Conservation (phyloP, 805 yeast genomes). For the Starmerella davenportii region DNA sequence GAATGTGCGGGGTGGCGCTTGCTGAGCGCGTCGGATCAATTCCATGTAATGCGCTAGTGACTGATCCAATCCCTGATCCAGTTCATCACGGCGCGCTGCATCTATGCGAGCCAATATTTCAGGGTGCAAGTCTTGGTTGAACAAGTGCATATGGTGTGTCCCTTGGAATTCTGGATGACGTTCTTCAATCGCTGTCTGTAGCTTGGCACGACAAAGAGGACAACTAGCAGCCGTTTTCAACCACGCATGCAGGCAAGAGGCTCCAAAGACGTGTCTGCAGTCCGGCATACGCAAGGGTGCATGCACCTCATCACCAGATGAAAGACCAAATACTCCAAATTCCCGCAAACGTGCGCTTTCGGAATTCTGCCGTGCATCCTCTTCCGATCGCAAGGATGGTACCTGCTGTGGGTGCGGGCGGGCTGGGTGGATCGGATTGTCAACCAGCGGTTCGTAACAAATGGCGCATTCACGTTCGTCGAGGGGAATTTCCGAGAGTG, state of each 20-base stretch:
- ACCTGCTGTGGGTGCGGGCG: neutral
- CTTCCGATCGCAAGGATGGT: neutral
- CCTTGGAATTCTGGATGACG: neutral
- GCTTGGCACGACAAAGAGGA: conserved; percentile 61
- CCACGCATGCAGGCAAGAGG: conserved; percentile 75
- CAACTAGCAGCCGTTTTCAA: conserved; percentile 54
- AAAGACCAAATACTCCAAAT: neutral
- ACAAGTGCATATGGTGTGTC: neutral
- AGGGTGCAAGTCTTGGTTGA: neutral
- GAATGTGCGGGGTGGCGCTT: neutral
- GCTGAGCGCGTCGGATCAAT: neutral
- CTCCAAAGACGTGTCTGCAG: conserved; percentile 76
- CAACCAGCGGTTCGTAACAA: conserved; percentile 14
- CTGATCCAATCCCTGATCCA: neutral
- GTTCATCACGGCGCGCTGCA: neutral
- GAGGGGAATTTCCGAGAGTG: conserved; percentile 6
- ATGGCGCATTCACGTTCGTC: conserved; percentile 12
- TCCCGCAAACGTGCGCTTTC: neutral
- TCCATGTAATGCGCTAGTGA: neutral
- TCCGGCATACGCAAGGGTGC: conserved; percentile 49
- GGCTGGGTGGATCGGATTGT: too few species aligned
- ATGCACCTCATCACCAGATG: conserved; percentile 26
- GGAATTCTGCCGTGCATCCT: neutral
- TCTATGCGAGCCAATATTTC: neutral
- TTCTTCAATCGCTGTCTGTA: too few species aligned